Base-by-base conservation (phyloP, 1,284 basidiomycete species). In the Heterobasidion parviporum region DNA sequence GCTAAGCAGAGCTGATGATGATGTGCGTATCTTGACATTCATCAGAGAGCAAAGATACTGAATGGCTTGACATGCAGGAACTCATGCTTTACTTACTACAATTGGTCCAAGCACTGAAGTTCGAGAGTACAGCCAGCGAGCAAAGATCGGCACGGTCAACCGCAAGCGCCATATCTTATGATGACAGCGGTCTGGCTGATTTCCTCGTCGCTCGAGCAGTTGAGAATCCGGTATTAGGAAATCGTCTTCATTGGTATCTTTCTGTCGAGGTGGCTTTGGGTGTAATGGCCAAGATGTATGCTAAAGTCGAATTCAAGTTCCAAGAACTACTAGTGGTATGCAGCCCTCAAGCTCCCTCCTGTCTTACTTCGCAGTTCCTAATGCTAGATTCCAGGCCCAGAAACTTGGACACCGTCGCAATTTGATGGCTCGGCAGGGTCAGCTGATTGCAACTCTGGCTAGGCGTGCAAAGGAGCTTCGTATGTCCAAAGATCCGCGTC, bases 101-200 rank as follows among this genome's bases (percentile, higher is more conserved):
- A 71, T 82, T 99, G 2, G 96, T 99, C 0, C 97, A 99, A 72
- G 94, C 96, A 0, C 83, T 99, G 63, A 98, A 97, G 67, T 98
- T 98, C 60, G 94, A 98, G 66, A 89, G 81, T 62, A 76, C 82
- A 1, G 86, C 85, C 2, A 85, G 80, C 54, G 87, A 90, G 57
- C 82, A 87, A 62, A 76, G 81, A 53, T 84, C 81, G 7, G 77
- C 83, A 50, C 73, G 87, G 58, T 80, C 85, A 14, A 75, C 79
- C n/a, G 77, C 82, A 15, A 87, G 76, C 56, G 86, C 83, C 0
- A 82, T 87, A 57, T 89, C 87, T 0, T 87, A 90, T 56, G 87
- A 91, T 47, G 89, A 92, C 61, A 91, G 87, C 64, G 89, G 90
- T 1, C 75, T 98, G 1, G 87, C 92, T 0, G 92, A 95, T 64